Evolutionary conservation across 768 basidiomycete genomes (phyloP).

Genomic region (Mycena venus): DNA sequence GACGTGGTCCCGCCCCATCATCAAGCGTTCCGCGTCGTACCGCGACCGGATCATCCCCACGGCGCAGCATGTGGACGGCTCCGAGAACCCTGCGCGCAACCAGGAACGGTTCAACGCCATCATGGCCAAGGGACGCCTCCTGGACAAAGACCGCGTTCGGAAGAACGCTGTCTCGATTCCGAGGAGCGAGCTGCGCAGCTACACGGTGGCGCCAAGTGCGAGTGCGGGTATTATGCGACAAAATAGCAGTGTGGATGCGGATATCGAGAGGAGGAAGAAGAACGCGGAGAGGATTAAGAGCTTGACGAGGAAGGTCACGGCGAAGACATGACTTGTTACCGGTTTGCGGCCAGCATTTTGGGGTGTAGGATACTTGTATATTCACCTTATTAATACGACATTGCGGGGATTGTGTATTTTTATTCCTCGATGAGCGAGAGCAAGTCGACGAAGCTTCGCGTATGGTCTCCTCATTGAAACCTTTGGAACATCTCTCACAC

Average conservation of each 20-base stretch:
- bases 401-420: neutral
- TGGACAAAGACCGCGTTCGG: conserved; percentile 76
- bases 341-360: conserved; percentile 2
- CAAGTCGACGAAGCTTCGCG: no score
- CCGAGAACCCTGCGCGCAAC: conserved; percentile 47
- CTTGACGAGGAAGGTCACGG: conserved; percentile 65
- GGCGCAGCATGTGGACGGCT: conserved; percentile 56
- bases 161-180: conserved; percentile 91
- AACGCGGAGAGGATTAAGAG: conserved; percentile 80
- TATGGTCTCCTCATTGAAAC: neutral
- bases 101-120: conserved; percentile 78
- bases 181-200: conserved; percentile 78
- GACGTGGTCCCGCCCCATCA: conserved; percentile 91
- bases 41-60: conserved; percentile 79
- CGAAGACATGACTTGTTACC: conserved; percentile 30
- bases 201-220: conserved; percentile 81
- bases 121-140: conserved; percentile 73
- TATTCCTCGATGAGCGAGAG: no score
- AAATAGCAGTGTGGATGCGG: conserved; percentile 76
- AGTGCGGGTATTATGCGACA: conserved; percentile 65
- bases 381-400: neutral
- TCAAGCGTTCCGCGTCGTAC: conserved; percentile 89
- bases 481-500: no score
- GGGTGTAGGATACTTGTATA: conserved; percentile 7
- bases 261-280: conserved; percentile 79